These are phyloP conservation scores for Penicillium sp. DNA, from an alignment of 2,329 filamentous ascomycete genomes.

Conservation along the genomic window DNA sequence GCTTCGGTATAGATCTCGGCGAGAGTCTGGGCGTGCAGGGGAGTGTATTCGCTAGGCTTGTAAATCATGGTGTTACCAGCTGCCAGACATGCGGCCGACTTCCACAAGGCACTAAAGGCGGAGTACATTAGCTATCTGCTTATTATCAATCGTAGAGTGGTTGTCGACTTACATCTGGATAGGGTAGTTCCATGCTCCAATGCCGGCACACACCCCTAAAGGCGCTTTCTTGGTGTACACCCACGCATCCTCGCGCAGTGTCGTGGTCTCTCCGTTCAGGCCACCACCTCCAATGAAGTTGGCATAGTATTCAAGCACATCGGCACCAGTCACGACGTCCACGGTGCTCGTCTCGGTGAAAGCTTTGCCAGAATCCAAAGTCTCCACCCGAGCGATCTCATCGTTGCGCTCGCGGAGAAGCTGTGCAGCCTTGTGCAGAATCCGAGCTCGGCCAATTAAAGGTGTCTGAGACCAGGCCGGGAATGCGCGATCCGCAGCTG, in stretches of 20 bases:
- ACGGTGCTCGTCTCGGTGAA: slow-evolving; percentile 79
- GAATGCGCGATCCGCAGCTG: slow-evolving; percentile 66
- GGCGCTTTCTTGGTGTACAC: slow-evolving; percentile 78
- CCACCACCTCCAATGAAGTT: slow-evolving; percentile 71
- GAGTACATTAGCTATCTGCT: slow-evolving; percentile 4
- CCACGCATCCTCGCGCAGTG: slow-evolving; percentile 68
- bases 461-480: slow-evolving; percentile 69
- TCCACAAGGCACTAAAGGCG: slow-evolving; percentile 62
- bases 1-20: slow-evolving; percentile 73
- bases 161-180: slow-evolving; percentile 60
- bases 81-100: slow-evolving; percentile 76
- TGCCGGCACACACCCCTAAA: slow-evolving; percentile 76
- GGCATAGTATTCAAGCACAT: slow-evolving; percentile 82
- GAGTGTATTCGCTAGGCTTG: slow-evolving; percentile 82
- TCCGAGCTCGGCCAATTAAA: slow-evolving; percentile 65
- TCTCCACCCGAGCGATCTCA: slow-evolving; percentile 71
- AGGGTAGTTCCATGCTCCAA: slow-evolving; percentile 89
- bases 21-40: slow-evolving; percentile 70
- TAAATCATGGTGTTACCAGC: slow-evolving; percentile 88
- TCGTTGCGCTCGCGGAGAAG: slow-evolving; percentile 72
- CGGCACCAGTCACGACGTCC: slow-evolving; percentile 74
- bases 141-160: background rate
- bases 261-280: slow-evolving; percentile 71
- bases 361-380: slow-evolving; percentile 78
- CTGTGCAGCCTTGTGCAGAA: slow-evolving; percentile 69